phyloP scores from a whole-genome alignment of 2,329 filamentous ascomycete genomes.

The Colletotrichum musae region DNA sequence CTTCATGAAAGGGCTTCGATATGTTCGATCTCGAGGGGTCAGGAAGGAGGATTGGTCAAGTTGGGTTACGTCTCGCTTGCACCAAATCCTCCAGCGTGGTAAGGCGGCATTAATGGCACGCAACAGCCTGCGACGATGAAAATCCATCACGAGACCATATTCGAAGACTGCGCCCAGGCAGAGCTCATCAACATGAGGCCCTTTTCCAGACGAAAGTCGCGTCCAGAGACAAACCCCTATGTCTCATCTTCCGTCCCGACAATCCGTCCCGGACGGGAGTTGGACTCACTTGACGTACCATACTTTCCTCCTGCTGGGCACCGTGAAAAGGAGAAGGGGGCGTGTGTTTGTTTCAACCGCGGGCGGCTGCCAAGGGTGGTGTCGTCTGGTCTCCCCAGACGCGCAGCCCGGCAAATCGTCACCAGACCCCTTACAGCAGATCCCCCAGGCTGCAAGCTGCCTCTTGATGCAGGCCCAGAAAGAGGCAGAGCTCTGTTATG shows the following conservation, averaged over 20 bases:
- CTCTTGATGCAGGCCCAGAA: neutral
- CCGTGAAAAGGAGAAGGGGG: neutral
- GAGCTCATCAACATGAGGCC: conserved; percentile 1
- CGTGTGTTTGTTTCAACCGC: neutral
- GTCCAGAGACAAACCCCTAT: neutral
- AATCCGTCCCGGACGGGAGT: conserved; percentile 6
- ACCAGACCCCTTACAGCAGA: conserved; percentile 20
- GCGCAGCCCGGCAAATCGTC: conserved; percentile 17
- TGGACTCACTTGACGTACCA: neutral
- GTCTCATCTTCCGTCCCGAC: conserved; percentile 16
- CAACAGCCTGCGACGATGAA: conserved; percentile 10
- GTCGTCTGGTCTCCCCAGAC: conserved; percentile 13
- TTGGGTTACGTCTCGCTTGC: conserved; percentile 9
- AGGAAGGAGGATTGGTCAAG: neutral
- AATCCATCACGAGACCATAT: conserved; percentile 20
- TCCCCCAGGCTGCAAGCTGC: neutral
- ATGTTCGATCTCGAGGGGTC: neutral
- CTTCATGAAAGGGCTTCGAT: neutral
- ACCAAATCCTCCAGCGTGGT: conserved; percentile 13
- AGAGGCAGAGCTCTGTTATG: neutral
- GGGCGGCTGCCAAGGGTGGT: neutral
- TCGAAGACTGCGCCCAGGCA: conserved; percentile 10
- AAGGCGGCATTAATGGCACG: neutral
- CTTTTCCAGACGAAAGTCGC: neutral
- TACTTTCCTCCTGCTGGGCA: too few relatives aligned